Conservation (phyloP, 108 stramenopile species). For the Skeletonema menzelii region DNA sequence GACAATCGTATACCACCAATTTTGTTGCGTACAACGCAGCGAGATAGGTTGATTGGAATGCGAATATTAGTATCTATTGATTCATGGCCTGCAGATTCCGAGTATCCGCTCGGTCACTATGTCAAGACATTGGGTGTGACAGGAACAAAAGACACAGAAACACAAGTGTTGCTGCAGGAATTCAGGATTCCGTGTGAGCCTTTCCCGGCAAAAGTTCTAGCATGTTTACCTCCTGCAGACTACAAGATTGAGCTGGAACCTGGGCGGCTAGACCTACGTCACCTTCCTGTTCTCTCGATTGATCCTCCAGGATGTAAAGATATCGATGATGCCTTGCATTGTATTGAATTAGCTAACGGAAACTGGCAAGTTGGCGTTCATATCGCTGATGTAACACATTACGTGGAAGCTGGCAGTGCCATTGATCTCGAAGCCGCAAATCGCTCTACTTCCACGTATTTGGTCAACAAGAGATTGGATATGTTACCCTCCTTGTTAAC, state of each 20-base stretch:
- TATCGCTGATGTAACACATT: conserved; percentile 99
- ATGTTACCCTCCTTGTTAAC: conserved; percentile 97
- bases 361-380: conserved; percentile 96
- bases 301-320: conserved; percentile 99
- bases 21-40: conserved; percentile 78
- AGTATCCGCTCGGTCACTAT: conserved; percentile 93
- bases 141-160: conserved; percentile 96
- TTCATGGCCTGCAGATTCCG: conserved; percentile 90
- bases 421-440: conserved; percentile 96
- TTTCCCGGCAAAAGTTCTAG: conserved; percentile 95
- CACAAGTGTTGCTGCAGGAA: conserved; percentile 92
- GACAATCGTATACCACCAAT: conserved; percentile 86
- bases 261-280: conserved; percentile 86
- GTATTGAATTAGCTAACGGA: conserved; percentile 87
- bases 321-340: conserved; percentile 99
- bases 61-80: conserved; percentile 87
- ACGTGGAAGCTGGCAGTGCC: conserved; percentile 89
- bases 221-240: conserved; percentile 94
- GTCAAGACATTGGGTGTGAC: conserved; percentile 84
- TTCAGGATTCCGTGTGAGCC: conserved; percentile 95
- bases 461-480: conserved; percentile 96
- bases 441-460: conserved; percentile 96
- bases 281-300: conserved; percentile 92
- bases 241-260: conserved; percentile 87
- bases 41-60: conserved; percentile 71